Evolutionary conservation across 2,329 filamentous ascomycete genomes (phyloP).

Genomic region (Fusarium multiceps): DNA sequence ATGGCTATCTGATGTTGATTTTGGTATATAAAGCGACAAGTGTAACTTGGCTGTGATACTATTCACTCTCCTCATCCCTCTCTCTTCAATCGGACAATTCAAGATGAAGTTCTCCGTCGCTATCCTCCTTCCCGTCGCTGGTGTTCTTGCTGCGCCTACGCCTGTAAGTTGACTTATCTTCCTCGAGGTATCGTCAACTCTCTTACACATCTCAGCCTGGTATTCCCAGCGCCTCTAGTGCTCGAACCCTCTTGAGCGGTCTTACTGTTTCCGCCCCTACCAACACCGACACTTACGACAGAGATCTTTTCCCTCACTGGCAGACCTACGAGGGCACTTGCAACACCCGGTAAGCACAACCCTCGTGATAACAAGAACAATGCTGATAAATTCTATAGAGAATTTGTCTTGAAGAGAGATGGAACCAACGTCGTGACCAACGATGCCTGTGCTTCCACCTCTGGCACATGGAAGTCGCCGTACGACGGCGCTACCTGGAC

Average conservation of each 20-base stretch:
- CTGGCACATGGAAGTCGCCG: conserved; percentile 76
- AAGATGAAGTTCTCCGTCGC: conserved; percentile 50
- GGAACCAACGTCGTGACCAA: conserved; percentile 71
- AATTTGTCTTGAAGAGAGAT: conserved; percentile 63
- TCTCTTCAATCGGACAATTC: conserved; percentile 3
- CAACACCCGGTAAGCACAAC: conserved; percentile 68
- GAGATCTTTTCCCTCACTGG: conserved; percentile 79
- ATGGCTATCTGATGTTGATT: conserved; percentile 3
- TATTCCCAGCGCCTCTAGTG: conserved; percentile 69
- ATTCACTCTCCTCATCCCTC: not conserved
- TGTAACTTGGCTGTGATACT: conserved; percentile 3
- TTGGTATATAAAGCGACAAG: conserved; percentile 29
- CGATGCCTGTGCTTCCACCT: conserved; percentile 70
- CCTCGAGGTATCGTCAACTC: not conserved
- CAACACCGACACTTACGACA: conserved; percentile 68
- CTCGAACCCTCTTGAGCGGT: conserved; percentile 66
- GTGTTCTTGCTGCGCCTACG: conserved; percentile 47
- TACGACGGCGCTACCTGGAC: conserved; percentile 81
- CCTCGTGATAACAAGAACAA: not conserved
- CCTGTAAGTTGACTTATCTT: conserved; percentile 45
- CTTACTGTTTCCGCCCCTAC: conserved; percentile 68
- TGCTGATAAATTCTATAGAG: conserved; percentile 20
- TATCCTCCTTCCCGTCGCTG: conserved; percentile 41
- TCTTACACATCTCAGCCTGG: conserved; percentile 56
- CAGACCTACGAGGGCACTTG: conserved; percentile 72